These are phyloP conservation scores for Penicillium rolfsii DNA, from an alignment of 2,329 filamentous ascomycete genomes.

Conservation along the genomic window DNA sequence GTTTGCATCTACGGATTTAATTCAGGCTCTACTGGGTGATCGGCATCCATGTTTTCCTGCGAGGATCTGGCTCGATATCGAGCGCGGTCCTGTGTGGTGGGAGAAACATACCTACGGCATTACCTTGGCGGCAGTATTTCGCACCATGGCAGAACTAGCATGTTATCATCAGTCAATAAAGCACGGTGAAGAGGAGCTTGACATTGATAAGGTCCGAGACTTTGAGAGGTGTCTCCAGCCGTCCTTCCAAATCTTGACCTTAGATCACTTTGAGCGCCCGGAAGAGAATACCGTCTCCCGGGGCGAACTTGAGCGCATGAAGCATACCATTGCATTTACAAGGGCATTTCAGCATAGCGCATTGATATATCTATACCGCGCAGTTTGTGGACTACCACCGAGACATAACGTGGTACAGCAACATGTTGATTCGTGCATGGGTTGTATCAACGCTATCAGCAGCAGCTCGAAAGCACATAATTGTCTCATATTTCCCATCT, in stretches of 20 bases:
- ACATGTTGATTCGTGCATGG: background rate
- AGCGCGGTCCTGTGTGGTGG: background rate
- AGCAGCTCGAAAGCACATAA: background rate
- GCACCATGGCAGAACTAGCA: background rate
- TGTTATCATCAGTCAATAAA: background rate
- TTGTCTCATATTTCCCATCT: background rate
- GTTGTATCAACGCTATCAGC: background rate
- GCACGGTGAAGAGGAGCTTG: background rate
- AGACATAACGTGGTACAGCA: background rate
- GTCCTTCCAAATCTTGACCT: background rate
- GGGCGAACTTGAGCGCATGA: background rate
- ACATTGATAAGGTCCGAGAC: conserved; percentile 2
- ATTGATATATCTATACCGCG: background rate
- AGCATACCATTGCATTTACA: background rate
- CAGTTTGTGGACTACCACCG: background rate
- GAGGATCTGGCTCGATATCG: background rate
- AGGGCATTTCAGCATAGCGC: background rate
- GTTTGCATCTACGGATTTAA: background rate
- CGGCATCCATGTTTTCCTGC: background rate
- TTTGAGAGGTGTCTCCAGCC: background rate
- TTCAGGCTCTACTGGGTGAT: background rate
- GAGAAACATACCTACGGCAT: background rate
- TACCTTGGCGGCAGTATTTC: background rate
- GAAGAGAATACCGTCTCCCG: background rate
- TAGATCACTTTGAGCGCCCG: background rate